Percentiles rank a stretch among this genome's conserved stretches.
These are phyloP conservation scores for Glycyrrhiza uralensis DNA, from an alignment of 306 rosid species.

Conservation along the genomic window DNA sequence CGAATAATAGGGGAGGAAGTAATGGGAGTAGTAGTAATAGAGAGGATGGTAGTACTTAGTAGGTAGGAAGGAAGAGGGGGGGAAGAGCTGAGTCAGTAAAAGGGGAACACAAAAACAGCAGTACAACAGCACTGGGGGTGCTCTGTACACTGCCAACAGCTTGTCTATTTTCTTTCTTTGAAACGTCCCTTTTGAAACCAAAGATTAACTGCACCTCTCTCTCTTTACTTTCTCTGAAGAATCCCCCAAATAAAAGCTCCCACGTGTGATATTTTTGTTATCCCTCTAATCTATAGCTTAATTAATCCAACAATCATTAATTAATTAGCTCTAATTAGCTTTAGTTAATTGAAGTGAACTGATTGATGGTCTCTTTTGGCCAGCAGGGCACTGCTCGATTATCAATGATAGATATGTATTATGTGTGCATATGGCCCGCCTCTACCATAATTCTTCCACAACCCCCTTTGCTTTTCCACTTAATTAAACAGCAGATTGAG, in stretches of 20 bases:
- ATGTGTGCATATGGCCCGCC: slow-evolving; percentile 28
- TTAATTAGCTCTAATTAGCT: not conserved
- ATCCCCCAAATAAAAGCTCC: slow-evolving; percentile 23
- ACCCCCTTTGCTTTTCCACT: slow-evolving; percentile 22
- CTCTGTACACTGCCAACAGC: slow-evolving; percentile 53
- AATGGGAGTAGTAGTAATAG: not conserved
- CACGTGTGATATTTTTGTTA: slow-evolving; percentile 21
- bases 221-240: slow-evolving; percentile 7
- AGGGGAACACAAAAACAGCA: slow-evolving; percentile 39
- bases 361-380: slow-evolving; percentile 9
- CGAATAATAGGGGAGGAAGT: not conserved
- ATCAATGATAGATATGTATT: not conserved
- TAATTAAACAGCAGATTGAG: slow-evolving; percentile 33
- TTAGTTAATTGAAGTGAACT: slow-evolving; percentile 12
- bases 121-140: slow-evolving; percentile 42
- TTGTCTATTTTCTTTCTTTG: slow-evolving; percentile 58
- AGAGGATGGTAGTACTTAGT: slow-evolving; percentile 12
- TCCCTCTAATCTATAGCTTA: slow-evolving; percentile 10
- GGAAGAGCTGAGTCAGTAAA: slow-evolving; percentile 29
- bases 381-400: slow-evolving; percentile 21
- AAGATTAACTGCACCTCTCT: slow-evolving; percentile 35
- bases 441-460: slow-evolving; percentile 24
- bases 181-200: slow-evolving; percentile 65
- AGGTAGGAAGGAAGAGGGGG: not conserved
- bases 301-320: slow-evolving; percentile 2